Conservation (phyloP, 805 yeast species). For the Dipodascus albidus region DNA sequence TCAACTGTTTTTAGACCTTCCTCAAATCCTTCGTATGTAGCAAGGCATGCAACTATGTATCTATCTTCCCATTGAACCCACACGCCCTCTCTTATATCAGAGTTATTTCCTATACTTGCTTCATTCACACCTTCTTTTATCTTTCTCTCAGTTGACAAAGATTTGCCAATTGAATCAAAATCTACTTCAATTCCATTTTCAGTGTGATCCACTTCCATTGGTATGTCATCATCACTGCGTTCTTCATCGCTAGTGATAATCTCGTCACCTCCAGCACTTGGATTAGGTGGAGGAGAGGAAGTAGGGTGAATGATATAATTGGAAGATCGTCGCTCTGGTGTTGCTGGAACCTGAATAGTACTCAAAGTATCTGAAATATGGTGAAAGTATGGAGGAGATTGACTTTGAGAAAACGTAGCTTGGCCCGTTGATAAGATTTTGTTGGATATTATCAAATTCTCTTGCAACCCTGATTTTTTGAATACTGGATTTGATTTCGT, state of each 20-base stretch:
- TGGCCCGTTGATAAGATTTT: no score
- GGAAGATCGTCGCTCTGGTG: background rate
- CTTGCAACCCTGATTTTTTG: no score
- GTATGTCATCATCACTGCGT: background rate
- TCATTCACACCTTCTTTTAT: background rate
- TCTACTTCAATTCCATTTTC: background rate
- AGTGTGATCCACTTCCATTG: background rate
- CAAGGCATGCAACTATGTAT: background rate
- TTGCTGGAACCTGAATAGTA: background rate
- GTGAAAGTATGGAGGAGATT: slow-evolving; percentile 1
- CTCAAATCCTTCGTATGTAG: background rate
- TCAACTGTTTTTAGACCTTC: background rate
- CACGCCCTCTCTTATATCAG: background rate
- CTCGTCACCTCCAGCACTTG: background rate
- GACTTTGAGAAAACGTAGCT: background rate
- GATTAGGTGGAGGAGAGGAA: background rate
- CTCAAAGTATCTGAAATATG: background rate
- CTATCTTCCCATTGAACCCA: slow-evolving; percentile 2
- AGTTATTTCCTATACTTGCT: no score
- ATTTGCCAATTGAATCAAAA: background rate
- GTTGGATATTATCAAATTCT: no score
- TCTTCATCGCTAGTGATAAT: background rate
- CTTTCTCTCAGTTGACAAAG: background rate
- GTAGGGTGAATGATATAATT: background rate
- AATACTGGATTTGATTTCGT: no score